Percentiles rank a stretch among this genome's conserved stretches.
Conservation (phyloP, 192 early-diverging fungal genomes). For the Backusella tarrabulga region DNA sequence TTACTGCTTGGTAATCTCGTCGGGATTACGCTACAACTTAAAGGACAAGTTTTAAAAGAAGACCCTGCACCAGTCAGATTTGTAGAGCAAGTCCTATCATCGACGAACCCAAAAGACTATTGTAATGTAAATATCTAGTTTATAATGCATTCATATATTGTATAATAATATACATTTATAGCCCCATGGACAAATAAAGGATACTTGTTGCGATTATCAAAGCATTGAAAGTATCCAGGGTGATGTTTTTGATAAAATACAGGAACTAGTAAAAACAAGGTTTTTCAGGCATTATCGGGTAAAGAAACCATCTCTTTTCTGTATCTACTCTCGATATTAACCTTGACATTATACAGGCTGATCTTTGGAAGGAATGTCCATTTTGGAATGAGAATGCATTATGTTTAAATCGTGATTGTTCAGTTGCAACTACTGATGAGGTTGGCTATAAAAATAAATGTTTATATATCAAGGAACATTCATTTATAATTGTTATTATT, state of each 20-base stretch:
- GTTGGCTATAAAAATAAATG: constrained; percentile 16
- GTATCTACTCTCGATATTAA: background rate
- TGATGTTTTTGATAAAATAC: constrained; percentile 63
- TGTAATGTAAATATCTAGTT: background rate
- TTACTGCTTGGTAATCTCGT: background rate
- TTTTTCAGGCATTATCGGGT: constrained; percentile 95
- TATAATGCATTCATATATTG: too few species aligned
- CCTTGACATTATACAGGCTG: constrained; percentile 47
- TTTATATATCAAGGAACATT: constrained; percentile 28
- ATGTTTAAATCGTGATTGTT: constrained; percentile 84
- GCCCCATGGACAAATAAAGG: constrained; percentile 57
- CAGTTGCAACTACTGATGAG: constrained; percentile 81
- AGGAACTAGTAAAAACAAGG: constrained; percentile 75
- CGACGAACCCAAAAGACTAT: background rate
- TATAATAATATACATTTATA: constrained; percentile 10
- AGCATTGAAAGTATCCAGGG: constrained; percentile 76
- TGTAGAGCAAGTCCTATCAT: background rate
- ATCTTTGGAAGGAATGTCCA: constrained; percentile 84
- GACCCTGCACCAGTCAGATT: constrained; percentile 3
- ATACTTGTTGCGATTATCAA: constrained; percentile 71
- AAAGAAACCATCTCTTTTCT: background rate
- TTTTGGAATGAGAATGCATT: constrained; percentile 87
- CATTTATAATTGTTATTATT: background rate
- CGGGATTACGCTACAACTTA: background rate
- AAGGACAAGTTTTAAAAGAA: background rate